Conservation (phyloP, 2,329 filamentous ascomycete genomes). For the Alternaria sp. region DNA sequence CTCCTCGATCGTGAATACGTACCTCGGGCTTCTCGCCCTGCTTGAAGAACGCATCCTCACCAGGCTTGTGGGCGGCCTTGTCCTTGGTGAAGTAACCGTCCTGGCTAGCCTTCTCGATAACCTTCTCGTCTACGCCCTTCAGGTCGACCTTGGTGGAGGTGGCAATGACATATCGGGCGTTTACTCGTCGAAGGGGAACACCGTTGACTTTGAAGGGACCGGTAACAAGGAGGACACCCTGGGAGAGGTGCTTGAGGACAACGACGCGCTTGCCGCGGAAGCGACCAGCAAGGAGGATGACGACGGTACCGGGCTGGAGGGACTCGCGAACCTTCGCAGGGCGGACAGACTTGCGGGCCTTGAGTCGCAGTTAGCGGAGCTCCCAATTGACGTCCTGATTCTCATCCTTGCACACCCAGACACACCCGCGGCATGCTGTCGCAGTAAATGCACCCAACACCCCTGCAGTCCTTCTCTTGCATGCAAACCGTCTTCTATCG, state of each 20-base stretch:
- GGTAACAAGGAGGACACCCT: slow-evolving; percentile 98
- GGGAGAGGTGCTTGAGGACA: slow-evolving; percentile 95
- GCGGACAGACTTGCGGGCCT: slow-evolving; percentile 95
- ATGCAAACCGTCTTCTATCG: slow-evolving; percentile 23
- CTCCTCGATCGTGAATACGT: slow-evolving; percentile 50
- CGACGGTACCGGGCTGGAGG: slow-evolving; percentile 92
- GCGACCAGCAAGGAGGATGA: slow-evolving; percentile 98
- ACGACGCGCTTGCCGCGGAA: slow-evolving; percentile 99
- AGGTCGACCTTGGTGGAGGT: slow-evolving; percentile 87
- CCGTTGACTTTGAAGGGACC: slow-evolving; percentile 99
- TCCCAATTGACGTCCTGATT: slow-evolving; percentile 18
- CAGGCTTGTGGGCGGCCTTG: slow-evolving; percentile 93
- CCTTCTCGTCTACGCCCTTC: slow-evolving; percentile 75
- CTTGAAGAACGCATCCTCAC: slow-evolving; percentile 99
- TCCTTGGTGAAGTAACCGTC: slow-evolving; percentile 96
- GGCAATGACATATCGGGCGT: slow-evolving; percentile 92
- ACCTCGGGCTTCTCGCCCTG: slow-evolving; percentile 98
- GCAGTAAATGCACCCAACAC: slow-evolving; percentile 8
- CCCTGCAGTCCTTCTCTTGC: slow-evolving; percentile 25
- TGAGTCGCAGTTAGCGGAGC: slow-evolving; percentile 42
- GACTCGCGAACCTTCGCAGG: slow-evolving; percentile 86
- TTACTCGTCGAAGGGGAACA: slow-evolving; percentile 92
- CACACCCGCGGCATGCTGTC: slow-evolving; percentile 12
- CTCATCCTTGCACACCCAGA: slow-evolving; percentile 3
- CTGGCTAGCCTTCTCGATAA: slow-evolving; percentile 78